These are phyloP conservation scores for Rhipidocladum racemiflorum DNA, from an alignment of 176 grass and related monocot genomes.

Conservation along the genomic window DNA sequence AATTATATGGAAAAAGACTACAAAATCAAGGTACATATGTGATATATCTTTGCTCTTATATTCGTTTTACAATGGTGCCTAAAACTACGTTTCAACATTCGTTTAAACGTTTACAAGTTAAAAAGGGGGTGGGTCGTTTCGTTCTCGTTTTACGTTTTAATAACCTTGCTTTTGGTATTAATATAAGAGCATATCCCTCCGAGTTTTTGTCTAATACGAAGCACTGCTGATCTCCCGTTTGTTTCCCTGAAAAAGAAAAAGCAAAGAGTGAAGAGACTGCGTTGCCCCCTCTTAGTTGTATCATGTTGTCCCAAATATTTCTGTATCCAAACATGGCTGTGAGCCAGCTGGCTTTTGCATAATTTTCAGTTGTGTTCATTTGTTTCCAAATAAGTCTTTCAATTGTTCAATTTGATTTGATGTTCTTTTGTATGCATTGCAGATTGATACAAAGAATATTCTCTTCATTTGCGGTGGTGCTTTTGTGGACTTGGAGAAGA, in stretches of 20 bases:
- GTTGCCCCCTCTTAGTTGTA: not conserved
- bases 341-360: conserved; percentile 5
- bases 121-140: no score
- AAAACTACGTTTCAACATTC: no score
- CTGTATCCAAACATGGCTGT: not conserved
- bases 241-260: not conserved
- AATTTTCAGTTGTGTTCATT: not conserved
- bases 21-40: no score
- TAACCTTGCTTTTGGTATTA: conserved; percentile 18
- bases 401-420: not conserved
- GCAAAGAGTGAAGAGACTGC: not conserved
- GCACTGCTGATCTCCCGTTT: not conserved
- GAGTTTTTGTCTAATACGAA: not conserved
- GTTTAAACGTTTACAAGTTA: no score
- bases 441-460: conserved; percentile 85
- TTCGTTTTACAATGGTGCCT: no score
- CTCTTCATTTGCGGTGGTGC: conserved; percentile 78
- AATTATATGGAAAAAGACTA: no score
- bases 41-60: no score
- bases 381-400: not conserved
- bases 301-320: not conserved
- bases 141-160: no score
- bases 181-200: not conserved
- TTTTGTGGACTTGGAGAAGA: conserved; percentile 78
- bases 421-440: conserved; percentile 29